phyloP scores from a whole-genome alignment of 495 filamentous ascomycete species.

The Cercophora sp. region DNA sequence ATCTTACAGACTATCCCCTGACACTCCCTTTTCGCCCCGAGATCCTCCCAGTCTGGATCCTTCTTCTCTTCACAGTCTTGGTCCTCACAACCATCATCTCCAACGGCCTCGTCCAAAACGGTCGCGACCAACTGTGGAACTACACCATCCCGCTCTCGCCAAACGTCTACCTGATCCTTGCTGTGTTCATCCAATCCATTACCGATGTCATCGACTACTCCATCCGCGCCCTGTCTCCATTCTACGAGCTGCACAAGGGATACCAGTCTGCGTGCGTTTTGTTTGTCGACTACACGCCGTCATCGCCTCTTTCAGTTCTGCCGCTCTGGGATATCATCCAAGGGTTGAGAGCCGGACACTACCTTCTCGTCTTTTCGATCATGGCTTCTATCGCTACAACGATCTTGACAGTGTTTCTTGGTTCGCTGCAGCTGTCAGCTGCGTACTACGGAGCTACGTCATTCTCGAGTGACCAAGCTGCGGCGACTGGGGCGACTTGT shows the following conservation, averaged over 20 bases:
- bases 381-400: background rate
- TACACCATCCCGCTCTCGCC: conserved; percentile 4
- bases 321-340: background rate
- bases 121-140: background rate
- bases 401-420: background rate
- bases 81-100: background rate
- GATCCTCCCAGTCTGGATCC: background rate
- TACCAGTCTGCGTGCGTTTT: background rate
- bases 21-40: conserved; percentile 3
- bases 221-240: background rate
- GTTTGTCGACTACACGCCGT: background rate
- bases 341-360: background rate
- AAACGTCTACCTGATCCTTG: conserved; percentile 6
- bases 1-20: background rate
- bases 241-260: background rate
- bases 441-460: conserved; percentile 5
- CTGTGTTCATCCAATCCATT: conserved; percentile 6
- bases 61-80: conserved; percentile 1
- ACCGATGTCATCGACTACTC: conserved; percentile 7
- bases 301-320: background rate
- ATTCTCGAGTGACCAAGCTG: background rate
- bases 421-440: conserved; percentile 3
- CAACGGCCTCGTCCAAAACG: conserved; percentile 3
- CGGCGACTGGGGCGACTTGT: background rate
- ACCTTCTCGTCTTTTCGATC: background rate